Percentiles rank a stretch among this genome's conserved stretches.
Evolutionary conservation across 441 rosid species (phyloP).

Genomic region (Jatropha multifida): DNA sequence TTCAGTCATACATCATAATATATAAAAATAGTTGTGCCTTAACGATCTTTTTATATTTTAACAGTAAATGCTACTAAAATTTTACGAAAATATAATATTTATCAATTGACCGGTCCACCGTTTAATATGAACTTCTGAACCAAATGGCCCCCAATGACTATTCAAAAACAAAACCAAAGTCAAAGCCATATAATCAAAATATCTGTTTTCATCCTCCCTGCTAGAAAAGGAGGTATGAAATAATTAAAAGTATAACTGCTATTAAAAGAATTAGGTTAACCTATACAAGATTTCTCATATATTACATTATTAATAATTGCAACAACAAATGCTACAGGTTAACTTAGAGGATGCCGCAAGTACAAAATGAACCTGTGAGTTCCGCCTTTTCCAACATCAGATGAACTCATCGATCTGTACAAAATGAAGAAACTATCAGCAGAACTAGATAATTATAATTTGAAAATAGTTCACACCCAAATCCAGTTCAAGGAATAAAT

Average conservation of each 20-base stretch:
- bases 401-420: conserved; percentile 4
- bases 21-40: no score
- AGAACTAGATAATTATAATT: background rate
- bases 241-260: background rate
- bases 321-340: background rate
- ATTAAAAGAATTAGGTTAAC: background rate
- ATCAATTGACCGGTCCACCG: no score
- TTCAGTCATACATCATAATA: no score
- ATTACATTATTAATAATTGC: background rate
- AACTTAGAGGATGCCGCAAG: background rate
- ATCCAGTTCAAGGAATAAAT: background rate
- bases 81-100: no score
- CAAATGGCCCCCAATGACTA: no score
- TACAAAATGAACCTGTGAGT: background rate
- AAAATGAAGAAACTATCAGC: conserved; percentile 7
- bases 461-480: background rate
- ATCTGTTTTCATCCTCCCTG: no score
- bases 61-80: no score
- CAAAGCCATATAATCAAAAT: no score
- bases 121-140: no score
- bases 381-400: background rate
- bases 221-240: background rate
- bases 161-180: no score
- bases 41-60: no score
- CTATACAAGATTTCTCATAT: conserved; percentile 7